Evolutionary conservation across 192 early-diverging fungal genomes (phyloP), one percentile per base, ranked within the genome.

Genomic region (Coemansia sp.): DNA sequence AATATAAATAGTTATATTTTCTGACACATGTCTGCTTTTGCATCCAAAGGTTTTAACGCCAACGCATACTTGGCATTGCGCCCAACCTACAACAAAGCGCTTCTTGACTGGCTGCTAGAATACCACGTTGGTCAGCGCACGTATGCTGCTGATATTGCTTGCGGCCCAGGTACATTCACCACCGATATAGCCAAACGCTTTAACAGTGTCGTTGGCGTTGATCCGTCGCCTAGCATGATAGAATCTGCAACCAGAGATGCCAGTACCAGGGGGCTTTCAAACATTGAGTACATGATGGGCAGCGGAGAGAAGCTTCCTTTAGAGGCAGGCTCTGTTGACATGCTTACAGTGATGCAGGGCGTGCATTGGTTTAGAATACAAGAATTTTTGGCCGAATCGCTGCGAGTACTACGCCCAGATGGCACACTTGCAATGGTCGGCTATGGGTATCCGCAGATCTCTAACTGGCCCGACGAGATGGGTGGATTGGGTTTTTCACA

Each of bases 351-450:
- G 2, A 70, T 73, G 71, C 66, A 74, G 57, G 78, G 73, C n/a
- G 78, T 62, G 43, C 78, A 80, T 56, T 80, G 73, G 73, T 80
- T 80, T 53, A 61, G 68, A 2, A 55, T 65, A 1, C 33, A 56
- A 5, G 32, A 68, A 1, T 74, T 75, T 60, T 66, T 71, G 45
- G n/a, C 34, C 32, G 72, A 80, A 51, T 61, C 66, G 3, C 63
- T 66, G 20, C 72, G 78, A 4, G 73, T 80, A 35, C 59, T 80
- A 41, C 62, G 64, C 2, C 73, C 78, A 20, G 70, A 66, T 15
- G 78, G 78, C n/a, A 75, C 78, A 12, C 52, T 80, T 12, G 78
- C 62, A 20, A 64, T 80, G 36, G 57, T 80, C 37, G 73, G 78
- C 14, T 80, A 80, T 52, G 53, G 45, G 45, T 79, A 70, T 48